Conservation (phyloP, 257 asterid species). For the Cruciata laevipes region DNA sequence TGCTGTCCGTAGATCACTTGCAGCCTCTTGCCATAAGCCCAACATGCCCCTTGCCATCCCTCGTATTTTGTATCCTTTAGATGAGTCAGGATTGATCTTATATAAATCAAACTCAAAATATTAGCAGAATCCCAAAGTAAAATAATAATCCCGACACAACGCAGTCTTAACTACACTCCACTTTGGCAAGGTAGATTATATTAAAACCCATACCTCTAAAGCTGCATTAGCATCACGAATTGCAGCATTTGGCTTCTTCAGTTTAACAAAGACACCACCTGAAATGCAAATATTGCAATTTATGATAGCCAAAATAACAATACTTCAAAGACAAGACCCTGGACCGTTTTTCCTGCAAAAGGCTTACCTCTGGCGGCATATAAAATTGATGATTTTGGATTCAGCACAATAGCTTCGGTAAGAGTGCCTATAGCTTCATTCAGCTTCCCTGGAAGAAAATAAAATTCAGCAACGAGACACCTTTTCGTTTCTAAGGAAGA, state of each 20-base stretch:
- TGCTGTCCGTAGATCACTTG: conserved; percentile 61
- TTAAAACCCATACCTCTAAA: conserved; percentile 36
- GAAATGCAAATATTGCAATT: conserved; percentile 14
- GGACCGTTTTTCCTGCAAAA: conserved; percentile 4
- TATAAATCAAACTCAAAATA: conserved; percentile 12
- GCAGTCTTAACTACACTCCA: conserved; percentile 1
- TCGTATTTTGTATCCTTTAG: conserved; percentile 76
- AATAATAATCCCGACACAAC: background rate
- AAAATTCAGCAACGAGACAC: conserved; percentile 7
- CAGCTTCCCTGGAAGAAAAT: conserved; percentile 41
- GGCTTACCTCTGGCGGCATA: conserved; percentile 59
- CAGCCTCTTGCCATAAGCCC: conserved; percentile 87
- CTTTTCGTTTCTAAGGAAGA: background rate
- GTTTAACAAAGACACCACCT: conserved; percentile 50
- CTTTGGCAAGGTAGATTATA: conserved; percentile 3
- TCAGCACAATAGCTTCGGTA: conserved; percentile 58
- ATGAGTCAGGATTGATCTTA: conserved; percentile 76
- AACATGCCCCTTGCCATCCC: conserved; percentile 74
- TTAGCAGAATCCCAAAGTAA: conserved; percentile 8
- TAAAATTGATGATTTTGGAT: conserved; percentile 55
- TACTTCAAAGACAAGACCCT: background rate
- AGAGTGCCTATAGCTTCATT: conserved; percentile 46
- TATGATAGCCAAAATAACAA: conserved; percentile 12
- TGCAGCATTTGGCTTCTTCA: conserved; percentile 79
- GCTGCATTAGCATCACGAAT: conserved; percentile 79